These are phyloP conservation scores for Tulasnella sp. DNA, from an alignment of 768 basidiomycete genomes.

Conservation along the genomic window DNA sequence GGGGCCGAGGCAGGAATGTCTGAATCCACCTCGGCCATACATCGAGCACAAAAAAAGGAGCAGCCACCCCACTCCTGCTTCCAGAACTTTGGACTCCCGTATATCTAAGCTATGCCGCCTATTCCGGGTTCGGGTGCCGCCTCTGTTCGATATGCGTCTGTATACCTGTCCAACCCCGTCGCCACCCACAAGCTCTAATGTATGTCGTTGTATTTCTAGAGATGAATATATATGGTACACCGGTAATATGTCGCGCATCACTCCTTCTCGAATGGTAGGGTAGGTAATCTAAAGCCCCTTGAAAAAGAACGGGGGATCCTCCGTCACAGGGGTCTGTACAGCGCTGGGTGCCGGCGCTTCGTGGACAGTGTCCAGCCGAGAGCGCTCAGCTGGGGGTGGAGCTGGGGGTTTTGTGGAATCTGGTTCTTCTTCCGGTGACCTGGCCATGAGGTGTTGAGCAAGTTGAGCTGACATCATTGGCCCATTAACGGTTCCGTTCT, in stretches of 20 bases:
- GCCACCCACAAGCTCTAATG: background rate
- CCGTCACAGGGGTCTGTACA: conserved; percentile 1
- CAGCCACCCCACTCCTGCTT: background rate
- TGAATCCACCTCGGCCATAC: background rate
- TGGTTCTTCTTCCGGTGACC: background rate
- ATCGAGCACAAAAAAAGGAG: background rate
- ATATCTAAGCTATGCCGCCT: background rate
- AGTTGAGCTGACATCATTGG: background rate
- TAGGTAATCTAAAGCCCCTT: background rate
- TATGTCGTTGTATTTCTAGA: conserved; percentile 1
- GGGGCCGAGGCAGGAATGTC: background rate
- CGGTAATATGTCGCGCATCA: background rate
- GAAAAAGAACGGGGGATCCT: background rate
- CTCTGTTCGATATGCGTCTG: background rate
- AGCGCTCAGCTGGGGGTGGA: background rate
- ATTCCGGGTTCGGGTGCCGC: background rate
- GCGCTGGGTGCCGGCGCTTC: background rate
- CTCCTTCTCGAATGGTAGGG: background rate
- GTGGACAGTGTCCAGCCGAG: background rate
- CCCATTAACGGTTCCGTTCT: background rate
- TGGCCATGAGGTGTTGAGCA: conserved; percentile 3
- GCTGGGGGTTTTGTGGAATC: background rate
- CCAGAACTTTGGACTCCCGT: background rate
- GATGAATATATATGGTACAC: background rate
- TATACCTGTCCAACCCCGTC: background rate